Evolutionary conservation across 352 stramenopile genomes (phyloP).

Genomic region (Globisporangium canariense): DNA sequence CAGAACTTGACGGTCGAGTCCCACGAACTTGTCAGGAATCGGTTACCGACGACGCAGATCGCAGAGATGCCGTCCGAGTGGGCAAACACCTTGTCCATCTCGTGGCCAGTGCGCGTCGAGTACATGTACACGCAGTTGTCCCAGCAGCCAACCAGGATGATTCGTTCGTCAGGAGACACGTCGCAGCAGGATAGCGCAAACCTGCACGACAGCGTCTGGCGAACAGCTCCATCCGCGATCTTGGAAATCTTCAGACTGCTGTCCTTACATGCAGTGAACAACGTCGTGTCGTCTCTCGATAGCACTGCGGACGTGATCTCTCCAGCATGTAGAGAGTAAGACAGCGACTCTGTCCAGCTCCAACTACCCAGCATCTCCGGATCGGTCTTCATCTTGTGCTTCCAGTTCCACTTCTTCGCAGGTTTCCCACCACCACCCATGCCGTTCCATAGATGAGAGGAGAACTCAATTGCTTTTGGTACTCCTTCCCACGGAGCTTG

Average conservation of each 20-base stretch:
- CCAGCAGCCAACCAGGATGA: constrained; percentile 65
- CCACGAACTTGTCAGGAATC: constrained; percentile 74
- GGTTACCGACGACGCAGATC: constrained; percentile 51
- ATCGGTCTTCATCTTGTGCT: constrained; percentile 32
- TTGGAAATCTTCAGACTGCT: constrained; percentile 54
- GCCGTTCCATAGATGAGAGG: constrained; percentile 30
- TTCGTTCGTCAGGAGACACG: constrained; percentile 57
- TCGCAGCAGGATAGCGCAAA: constrained; percentile 65
- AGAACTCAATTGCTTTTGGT: constrained; percentile 31
- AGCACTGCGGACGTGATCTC: constrained; percentile 66
- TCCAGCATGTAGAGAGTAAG: constrained; percentile 40
- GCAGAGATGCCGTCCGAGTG: constrained; percentile 72
- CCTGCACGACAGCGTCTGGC: constrained; percentile 28
- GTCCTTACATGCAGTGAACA: constrained; percentile 78
- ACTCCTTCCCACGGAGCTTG: constrained; percentile 37
- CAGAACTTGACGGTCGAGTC: constrained; percentile 77
- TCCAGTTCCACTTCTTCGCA: constrained; percentile 57
- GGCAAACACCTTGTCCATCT: constrained; percentile 60
- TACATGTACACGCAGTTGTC: constrained; percentile 81
- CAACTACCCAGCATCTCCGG: constrained; percentile 26
- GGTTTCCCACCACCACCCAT: constrained; percentile 32
- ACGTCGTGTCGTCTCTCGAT: constrained; percentile 35
- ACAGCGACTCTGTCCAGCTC: constrained; percentile 50
- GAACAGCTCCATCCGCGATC: constrained; percentile 25
- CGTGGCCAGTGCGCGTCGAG: constrained; percentile 42